A percentile compares a stretch with the other conserved stretches of the same genome.
phyloP scores from a whole-genome alignment of 129 eudicot genomes.

The Erigeron canadensis region DNA sequence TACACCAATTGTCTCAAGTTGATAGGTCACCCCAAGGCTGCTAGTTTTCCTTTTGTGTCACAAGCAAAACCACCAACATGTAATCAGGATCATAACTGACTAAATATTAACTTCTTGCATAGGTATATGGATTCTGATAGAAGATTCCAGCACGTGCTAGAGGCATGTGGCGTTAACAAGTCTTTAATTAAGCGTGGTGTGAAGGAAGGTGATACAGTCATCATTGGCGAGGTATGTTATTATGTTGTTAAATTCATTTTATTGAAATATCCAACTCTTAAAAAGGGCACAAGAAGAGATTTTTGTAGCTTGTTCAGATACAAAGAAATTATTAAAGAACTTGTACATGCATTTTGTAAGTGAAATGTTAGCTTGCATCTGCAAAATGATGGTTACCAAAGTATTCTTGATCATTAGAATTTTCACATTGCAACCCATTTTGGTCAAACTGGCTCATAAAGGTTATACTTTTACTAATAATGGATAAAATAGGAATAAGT shows the following conservation, averaged over 20 bases:
- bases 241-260: conserved; percentile 6
- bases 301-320: too few species aligned
- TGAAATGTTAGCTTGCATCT: too few species aligned
- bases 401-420: not conserved
- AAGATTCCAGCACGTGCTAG: conserved; percentile 93
- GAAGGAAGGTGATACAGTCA: conserved; percentile 95
- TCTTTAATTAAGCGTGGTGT: conserved; percentile 79
- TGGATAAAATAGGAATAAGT: not conserved
- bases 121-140: conserved; percentile 85
- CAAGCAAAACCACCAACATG: not conserved
- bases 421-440: not conserved
- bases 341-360: not conserved
- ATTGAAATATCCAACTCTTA: not conserved
- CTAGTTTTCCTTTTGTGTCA: too few species aligned
- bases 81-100: not conserved
- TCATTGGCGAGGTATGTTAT: conserved; percentile 73
- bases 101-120: conserved; percentile 19
- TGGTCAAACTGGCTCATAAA: not conserved
- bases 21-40: too few species aligned
- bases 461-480: not conserved
- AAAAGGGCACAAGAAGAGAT: not conserved
- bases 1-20: too few species aligned
- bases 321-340: not conserved
- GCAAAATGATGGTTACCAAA: not conserved
- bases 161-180: conserved; percentile 88